Percentiles rank a stretch among this genome's conserved stretches.
These are phyloP conservation scores for Lophiotrema nucula DNA, from an alignment of 495 filamentous ascomycete genomes.

Conservation along the genomic window DNA sequence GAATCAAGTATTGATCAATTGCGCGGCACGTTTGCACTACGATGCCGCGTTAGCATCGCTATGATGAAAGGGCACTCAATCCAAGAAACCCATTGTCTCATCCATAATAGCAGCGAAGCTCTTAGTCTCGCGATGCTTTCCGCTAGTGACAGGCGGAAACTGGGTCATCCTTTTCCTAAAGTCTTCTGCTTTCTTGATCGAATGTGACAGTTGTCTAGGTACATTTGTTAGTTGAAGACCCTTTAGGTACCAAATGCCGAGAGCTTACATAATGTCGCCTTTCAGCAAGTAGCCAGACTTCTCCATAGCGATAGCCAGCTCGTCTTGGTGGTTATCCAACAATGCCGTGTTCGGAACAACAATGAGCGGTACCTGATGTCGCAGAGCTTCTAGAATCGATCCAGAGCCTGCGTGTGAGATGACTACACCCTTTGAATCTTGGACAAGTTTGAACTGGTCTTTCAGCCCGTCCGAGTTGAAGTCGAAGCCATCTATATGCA, in stretches of 20 bases:
- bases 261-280: conserved; percentile 60
- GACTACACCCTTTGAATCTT: conserved; percentile 58
- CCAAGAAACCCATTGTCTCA: conserved; percentile 26
- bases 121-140: conserved; percentile 27
- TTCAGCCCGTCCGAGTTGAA: conserved; percentile 60
- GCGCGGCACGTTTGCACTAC: too few relatives aligned
- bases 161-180: conserved; percentile 16
- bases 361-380: conserved; percentile 65
- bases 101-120: conserved; percentile 28
- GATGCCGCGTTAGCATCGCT: too few relatives aligned
- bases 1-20: too few relatives aligned
- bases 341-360: conserved; percentile 83
- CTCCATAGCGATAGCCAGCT: conserved; percentile 74
- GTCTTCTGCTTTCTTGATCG: conserved; percentile 7
- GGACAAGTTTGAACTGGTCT: conserved; percentile 51
- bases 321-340: conserved; percentile 87
- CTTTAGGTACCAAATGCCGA: not conserved
- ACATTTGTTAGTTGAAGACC: too few relatives aligned
- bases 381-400: conserved; percentile 78
- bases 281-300: conserved; percentile 67
- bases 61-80: conserved; percentile 8
- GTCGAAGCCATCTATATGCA: conserved; percentile 62
- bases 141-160: conserved; percentile 30
- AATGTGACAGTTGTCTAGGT: too few relatives aligned
- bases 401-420: conserved; percentile 91